Evolutionary conservation across 805 yeast genomes (phyloP).

Genomic region (Tetrapisispora fleetii): DNA sequence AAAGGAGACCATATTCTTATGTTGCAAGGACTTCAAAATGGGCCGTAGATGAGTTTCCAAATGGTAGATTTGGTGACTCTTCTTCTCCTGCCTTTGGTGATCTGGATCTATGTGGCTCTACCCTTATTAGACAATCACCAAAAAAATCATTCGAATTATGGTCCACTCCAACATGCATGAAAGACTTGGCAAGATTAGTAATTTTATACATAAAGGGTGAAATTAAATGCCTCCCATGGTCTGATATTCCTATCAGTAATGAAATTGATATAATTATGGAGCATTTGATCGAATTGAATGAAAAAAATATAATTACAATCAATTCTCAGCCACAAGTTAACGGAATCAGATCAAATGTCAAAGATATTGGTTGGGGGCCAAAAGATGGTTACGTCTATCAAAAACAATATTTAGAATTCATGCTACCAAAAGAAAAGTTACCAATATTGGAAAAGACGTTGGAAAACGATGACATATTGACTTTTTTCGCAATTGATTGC

Average conservation of each 20-base stretch:
- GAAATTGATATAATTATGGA: slow-evolving; percentile 59
- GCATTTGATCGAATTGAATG: slow-evolving; percentile 54
- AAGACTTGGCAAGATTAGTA: slow-evolving; percentile 56
- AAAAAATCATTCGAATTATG: slow-evolving; percentile 75
- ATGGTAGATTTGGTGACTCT: slow-evolving; percentile 98
- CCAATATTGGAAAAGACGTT: slow-evolving; percentile 21
- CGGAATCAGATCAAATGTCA: slow-evolving; percentile 62
- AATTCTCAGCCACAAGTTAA: slow-evolving; percentile 93
- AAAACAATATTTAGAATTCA: slow-evolving; percentile 83
- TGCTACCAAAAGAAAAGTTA: slow-evolving; percentile 48
- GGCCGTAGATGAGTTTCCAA: slow-evolving; percentile 85
- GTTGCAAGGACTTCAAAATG: slow-evolving; percentile 83
- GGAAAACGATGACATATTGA: slow-evolving; percentile 41
- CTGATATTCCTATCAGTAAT: slow-evolving; percentile 75
- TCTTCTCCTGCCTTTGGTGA: slow-evolving; percentile 96
- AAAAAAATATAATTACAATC: slow-evolving; percentile 63
- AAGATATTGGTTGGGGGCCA: slow-evolving; percentile 91
- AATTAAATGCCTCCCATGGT: slow-evolving; percentile 80
- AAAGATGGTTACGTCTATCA: slow-evolving; percentile 86
- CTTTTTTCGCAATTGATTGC: slow-evolving; percentile 67
- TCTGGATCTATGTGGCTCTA: slow-evolving; percentile 70
- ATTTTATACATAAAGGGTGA: slow-evolving; percentile 63
- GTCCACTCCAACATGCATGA: slow-evolving; percentile 63
- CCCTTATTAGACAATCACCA: slow-evolving; percentile 72
- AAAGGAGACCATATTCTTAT: slow-evolving; percentile 83